Evolutionary conservation across 192 early-diverging fungal genomes (phyloP), one percentile per base, ranked within the genome.

Genomic region (Podochytrium sp.): DNA sequence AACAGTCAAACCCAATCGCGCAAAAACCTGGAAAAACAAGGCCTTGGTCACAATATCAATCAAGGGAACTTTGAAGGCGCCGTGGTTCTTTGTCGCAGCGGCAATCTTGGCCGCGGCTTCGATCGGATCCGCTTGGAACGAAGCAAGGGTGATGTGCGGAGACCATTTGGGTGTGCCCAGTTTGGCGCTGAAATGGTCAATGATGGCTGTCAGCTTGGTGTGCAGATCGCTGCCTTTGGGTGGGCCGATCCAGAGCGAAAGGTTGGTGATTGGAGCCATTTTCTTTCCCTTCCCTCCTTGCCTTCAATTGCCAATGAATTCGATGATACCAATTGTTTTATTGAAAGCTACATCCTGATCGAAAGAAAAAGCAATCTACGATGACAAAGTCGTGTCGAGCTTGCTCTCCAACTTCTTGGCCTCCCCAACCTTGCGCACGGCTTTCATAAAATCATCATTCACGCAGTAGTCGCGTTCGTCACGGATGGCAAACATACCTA

Each of bases 361-460:
- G n/a, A n/a, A n/a, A n/a, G n/a, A n/a, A n/a, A n/a, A n/a, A n/a
- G n/a, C n/a, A n/a, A n/a, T 47, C 20, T 47, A 73, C 6, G 57
- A 61, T n/a, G 57, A 42, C 3, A 75, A 65, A 14, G 37, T 16
- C 16, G 64, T 64, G 64, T 87, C 85, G 61, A 87, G 60, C 73
- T 87, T 87, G 3, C 72, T 75, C 75, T 87, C 85, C 35, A 87
- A 68, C 78, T 98, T 98, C 91, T 99, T 99, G 43, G 94, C 90
- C 63, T 98, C 97, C 3, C 88, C 91, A 35, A 99, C 96, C 86
- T 99, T 99, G 71, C 98, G 91, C 39, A 97, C 98, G 25, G 98
- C 98, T 86, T 99, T 99, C 98, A 98, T 98, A 81, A 98, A 99
- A 76, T 99, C 98, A 29, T 70, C 97, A 79, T 99, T 97, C n/a